Percentiles rank a stretch among this genome's conserved stretches.
Evolutionary conservation across 352 stramenopile species (phyloP).

Genomic region (Thraustochytrium striatum): DNA sequence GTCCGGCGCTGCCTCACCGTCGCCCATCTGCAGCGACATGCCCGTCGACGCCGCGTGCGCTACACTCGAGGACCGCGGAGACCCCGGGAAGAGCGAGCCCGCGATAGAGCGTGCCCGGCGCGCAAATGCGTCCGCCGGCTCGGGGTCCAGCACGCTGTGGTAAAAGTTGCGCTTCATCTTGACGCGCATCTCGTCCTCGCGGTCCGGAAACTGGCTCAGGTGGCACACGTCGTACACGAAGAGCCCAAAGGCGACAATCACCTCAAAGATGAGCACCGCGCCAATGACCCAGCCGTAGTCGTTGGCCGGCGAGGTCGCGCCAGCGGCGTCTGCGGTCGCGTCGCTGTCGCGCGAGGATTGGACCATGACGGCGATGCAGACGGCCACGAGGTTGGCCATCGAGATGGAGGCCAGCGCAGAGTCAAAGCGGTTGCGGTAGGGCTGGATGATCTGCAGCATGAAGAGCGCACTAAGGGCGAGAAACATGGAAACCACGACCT

Average conservation of each 20-base stretch:
- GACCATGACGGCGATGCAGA: constrained; percentile 22
- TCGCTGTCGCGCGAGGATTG: neutral
- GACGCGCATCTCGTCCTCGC: constrained; percentile 45
- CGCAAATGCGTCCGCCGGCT: no score
- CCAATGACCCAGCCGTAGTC: constrained; percentile 2
- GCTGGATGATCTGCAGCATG: constrained; percentile 32
- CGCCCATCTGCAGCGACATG: no score
- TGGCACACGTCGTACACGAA: constrained; percentile 25
- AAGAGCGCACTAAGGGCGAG: neutral
- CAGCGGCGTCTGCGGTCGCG: neutral
- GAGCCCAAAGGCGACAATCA: neutral
- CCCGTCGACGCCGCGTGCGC: no score
- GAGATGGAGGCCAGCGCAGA: constrained; percentile 14
- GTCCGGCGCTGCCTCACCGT: no score
- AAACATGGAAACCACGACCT: neutral
- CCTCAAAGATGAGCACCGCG: neutral
- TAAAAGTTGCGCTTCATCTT: constrained; percentile 37
- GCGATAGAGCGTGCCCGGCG: no score
- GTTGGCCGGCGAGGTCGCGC: neutral
- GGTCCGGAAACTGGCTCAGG: constrained; percentile 28
- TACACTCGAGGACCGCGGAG: no score
- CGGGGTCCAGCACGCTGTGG: constrained; percentile 15
- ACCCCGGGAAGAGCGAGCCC: no score
- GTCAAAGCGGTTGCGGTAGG: constrained; percentile 42
- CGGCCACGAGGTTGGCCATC: constrained; percentile 20